These are phyloP conservation scores for Ceriops tagal DNA, from an alignment of 345 rosid genomes.

Conservation along the genomic window DNA sequence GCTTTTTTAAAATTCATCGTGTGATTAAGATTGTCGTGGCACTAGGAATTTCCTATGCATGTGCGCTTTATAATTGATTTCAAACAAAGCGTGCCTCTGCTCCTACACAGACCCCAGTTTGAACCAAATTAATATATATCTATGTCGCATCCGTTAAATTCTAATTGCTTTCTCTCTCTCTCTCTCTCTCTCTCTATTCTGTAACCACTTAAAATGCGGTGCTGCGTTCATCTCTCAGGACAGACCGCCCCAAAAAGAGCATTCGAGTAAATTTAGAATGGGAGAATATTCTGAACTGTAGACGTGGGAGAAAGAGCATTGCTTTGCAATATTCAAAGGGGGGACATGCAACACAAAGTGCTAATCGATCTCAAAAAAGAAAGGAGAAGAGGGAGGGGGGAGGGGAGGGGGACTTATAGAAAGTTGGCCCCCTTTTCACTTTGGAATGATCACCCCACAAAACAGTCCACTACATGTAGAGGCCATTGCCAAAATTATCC, in stretches of 20 bases:
- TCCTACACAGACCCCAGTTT: constrained; percentile 4
- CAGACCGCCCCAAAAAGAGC: not conserved
- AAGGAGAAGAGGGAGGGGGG: constrained; percentile 5
- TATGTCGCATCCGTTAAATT: not conserved
- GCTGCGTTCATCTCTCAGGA: not conserved
- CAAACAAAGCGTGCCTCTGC: constrained; percentile 33
- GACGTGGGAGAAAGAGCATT: constrained; percentile 16
- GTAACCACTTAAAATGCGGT: too few species aligned
- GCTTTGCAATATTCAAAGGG: constrained; percentile 16
- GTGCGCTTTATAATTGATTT: constrained; percentile 13
- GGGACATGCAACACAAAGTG: constrained; percentile 41
- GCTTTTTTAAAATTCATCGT: not conserved
- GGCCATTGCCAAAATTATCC: constrained; percentile 26
- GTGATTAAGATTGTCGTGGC: constrained; percentile 6
- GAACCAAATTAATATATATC: not conserved
- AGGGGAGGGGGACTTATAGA: constrained; percentile 16
- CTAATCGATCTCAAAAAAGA: not conserved
- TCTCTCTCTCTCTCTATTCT: not conserved
- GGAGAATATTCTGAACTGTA: constrained; percentile 13
- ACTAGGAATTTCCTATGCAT: constrained; percentile 18
- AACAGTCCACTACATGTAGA: not conserved
- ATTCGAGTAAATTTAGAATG: not conserved
- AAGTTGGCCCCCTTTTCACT: constrained; percentile 44
- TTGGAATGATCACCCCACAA: constrained; percentile 28
- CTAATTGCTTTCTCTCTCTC: not conserved